Evolutionary conservation across 1,284 basidiomycete species (phyloP).

Genomic region (Butyriboletus appendiculatus): DNA sequence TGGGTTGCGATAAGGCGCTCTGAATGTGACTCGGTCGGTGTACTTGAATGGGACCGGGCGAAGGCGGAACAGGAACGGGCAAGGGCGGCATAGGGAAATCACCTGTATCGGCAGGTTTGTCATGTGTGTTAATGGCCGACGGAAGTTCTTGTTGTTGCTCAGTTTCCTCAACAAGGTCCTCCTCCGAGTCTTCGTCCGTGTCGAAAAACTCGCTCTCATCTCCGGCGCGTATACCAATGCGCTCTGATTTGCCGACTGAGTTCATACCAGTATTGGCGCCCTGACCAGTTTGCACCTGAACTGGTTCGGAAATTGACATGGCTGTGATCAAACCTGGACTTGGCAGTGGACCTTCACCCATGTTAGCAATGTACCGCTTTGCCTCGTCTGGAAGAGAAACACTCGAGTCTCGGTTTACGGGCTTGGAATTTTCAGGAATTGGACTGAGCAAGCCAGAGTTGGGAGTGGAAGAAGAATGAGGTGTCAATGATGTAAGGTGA

Average conservation of each 20-base stretch:
- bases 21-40: constrained; percentile 14
- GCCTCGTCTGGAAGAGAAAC: constrained; percentile 75
- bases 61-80: constrained; percentile 27
- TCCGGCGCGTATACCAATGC: background rate
- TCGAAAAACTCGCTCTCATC: constrained; percentile 52
- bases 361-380: constrained; percentile 64
- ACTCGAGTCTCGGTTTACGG: constrained; percentile 54
- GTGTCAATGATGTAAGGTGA: constrained; percentile 17
- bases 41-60: constrained; percentile 24
- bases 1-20: constrained; percentile 8
- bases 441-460: constrained; percentile 29
- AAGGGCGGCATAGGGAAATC: constrained; percentile 46
- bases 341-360: constrained; percentile 61
- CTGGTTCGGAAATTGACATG: background rate
- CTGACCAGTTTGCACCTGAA: background rate
- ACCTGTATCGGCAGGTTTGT: constrained; percentile 37
- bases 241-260: constrained; percentile 8
- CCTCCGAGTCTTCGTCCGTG: constrained; percentile 49
- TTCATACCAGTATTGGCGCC: background rate
- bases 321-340: constrained; percentile 40
- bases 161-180: constrained; percentile 33
- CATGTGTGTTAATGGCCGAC: constrained; percentile 18
- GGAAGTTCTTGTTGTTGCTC: constrained; percentile 22
- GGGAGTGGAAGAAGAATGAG: constrained; percentile 28
- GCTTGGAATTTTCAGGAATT: constrained; percentile 30